phyloP scores from a whole-genome alignment of 208 protist genomes.

The Acanthamoeba royreba region DNA sequence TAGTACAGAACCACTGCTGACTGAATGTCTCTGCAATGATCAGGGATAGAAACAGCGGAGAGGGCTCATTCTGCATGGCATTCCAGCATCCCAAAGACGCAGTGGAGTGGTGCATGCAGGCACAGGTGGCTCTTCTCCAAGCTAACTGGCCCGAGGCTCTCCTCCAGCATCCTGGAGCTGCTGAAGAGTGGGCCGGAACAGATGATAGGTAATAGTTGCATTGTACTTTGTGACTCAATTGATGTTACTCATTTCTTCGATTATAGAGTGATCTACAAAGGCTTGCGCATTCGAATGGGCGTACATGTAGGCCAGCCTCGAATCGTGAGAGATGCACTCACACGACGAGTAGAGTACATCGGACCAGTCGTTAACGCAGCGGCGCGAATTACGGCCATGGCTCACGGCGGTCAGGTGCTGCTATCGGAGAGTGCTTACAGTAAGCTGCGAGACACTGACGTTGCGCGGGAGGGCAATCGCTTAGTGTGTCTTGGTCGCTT shows the following conservation, averaged over 20 bases:
- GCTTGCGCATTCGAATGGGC: constrained; percentile 6
- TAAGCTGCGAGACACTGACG: background rate
- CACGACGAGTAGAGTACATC: background rate
- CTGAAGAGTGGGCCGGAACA: background rate
- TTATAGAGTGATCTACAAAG: background rate
- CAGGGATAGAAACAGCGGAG: background rate
- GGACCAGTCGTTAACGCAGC: background rate
- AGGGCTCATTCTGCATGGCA: constrained; percentile 34
- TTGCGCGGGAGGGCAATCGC: background rate
- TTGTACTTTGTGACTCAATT: background rate
- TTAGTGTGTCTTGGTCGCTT: background rate
- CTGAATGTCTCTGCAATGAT: too few species aligned
- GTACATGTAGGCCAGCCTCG: background rate
- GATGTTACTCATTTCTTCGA: background rate
- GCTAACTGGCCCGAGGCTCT: background rate
- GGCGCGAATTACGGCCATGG: background rate
- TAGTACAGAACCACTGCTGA: too few species aligned
- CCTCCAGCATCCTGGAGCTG: background rate
- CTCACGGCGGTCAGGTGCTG: constrained; percentile 10
- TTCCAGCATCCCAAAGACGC: background rate
- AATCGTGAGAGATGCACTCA: background rate
- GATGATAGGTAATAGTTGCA: background rate
- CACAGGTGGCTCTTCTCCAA: background rate
- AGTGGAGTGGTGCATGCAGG: background rate
- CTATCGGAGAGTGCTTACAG: background rate